phyloP scores from a whole-genome alignment of 768 basidiomycete species.

The Suillus tomentosus region DNA sequence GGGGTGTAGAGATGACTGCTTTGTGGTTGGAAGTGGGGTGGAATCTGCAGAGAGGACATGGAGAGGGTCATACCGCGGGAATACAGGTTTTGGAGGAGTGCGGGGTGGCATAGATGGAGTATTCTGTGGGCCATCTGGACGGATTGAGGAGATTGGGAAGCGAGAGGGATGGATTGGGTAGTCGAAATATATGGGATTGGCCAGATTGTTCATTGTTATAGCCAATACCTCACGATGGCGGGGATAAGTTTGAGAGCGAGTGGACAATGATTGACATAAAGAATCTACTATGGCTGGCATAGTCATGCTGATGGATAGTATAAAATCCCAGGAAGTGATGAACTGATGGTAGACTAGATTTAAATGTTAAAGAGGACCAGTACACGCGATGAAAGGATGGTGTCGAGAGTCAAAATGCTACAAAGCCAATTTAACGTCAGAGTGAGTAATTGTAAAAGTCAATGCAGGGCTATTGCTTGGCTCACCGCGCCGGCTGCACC shows the following conservation, averaged over 20 bases:
- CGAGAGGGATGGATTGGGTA: constrained; percentile 16
- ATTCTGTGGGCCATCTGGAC: constrained; percentile 30
- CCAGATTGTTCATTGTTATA: constrained; percentile 8
- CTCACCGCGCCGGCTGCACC: constrained; percentile 10
- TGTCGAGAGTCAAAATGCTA: neutral
- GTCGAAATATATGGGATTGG: neutral
- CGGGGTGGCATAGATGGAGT: constrained; percentile 24
- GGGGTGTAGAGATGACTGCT: constrained; percentile 21
- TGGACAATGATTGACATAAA: neutral
- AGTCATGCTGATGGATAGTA: neutral
- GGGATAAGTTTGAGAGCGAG: neutral
- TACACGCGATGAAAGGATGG: constrained; percentile 8
- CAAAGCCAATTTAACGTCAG: neutral
- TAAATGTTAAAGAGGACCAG: neutral
- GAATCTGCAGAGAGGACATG: constrained; percentile 27
- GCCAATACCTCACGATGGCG: constrained; percentile 1
- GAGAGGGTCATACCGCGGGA: constrained; percentile 37
- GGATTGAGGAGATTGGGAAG: constrained; percentile 42
- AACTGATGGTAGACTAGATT: constrained; percentile 1
- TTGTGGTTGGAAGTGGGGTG: constrained; percentile 22
- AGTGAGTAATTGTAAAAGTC: neutral
- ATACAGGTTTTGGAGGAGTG: constrained; percentile 27
- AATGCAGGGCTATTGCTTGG: constrained; percentile 4
- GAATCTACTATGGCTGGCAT: neutral
- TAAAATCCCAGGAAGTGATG: neutral